Evolutionary conservation across 306 rosid species (phyloP), one percentile per base, ranked within the genome.

Genomic region (Citrullus amarus): DNA sequence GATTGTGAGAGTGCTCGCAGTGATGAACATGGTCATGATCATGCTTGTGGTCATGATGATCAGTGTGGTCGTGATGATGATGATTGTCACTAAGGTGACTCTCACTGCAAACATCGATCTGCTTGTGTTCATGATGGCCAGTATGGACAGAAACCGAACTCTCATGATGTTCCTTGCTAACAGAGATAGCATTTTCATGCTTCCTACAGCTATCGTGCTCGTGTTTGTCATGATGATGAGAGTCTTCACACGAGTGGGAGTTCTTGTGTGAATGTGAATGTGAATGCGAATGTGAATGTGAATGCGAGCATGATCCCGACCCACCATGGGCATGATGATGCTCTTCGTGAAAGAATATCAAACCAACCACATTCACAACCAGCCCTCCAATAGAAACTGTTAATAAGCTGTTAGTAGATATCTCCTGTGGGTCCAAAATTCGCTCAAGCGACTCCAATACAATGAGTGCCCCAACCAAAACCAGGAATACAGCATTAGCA

Each of bases 281-380:
- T 9, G 28, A 25, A 25, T 25, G 28, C 1, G 28, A 25, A 25
- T 25, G 22, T 0, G 28, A 25, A 25, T 25, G 28, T 25, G 28
- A 25, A 25, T 25, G 92, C 2, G 95, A 88, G 79, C 90, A 86
- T 6, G 85, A 82, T 58, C 92, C 92, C 20, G 93, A 83, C 76
- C 87, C 89, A 81, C 96, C 97, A 83, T 93, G 98, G 46, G 96
- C 98, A 83, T 88, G 98, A 84, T 91, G 98, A 84, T 93, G 98
- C 87, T 93, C 98, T 86, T 93, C 98, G 2, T 93, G 98, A 82
- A 93, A 91, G 90, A 93, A 93, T 81, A 93, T 71, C 79, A 93
- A 87, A 71, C 98, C 98, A 69, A 93, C 80, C 73, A 93, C 79
- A 79, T 93, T 93, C n/a, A 93, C 97, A 5, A 91, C 14, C 43